Evolutionary conservation across 805 yeast genomes (phyloP).

Genomic region (Metschnikowia shivogae): DNA sequence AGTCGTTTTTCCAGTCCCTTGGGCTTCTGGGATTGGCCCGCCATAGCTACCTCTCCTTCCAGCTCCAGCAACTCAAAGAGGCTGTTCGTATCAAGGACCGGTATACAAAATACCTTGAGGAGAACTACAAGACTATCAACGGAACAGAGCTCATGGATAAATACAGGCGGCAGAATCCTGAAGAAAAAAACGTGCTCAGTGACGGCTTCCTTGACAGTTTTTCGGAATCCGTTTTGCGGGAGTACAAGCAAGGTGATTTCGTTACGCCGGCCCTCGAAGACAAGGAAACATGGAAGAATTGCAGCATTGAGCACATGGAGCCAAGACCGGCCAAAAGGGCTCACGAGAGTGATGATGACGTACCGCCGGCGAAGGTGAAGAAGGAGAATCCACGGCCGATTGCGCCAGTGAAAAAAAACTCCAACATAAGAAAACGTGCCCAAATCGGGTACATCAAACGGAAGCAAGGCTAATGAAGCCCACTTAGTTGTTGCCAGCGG

Average conservation of each 20-base stretch:
- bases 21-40: constrained; percentile 21
- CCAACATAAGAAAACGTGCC: not conserved
- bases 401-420: not conserved
- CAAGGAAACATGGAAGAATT: constrained; percentile 3
- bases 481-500: constrained; percentile 13
- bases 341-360: constrained; percentile 1
- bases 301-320: not conserved
- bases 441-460: constrained; percentile 2
- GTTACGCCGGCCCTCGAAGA: constrained; percentile 2
- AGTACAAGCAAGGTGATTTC: not conserved
- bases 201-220: constrained; percentile 1
- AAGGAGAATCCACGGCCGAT: not conserved
- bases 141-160: constrained; percentile 32
- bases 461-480: not conserved
- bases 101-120: constrained; percentile 29
- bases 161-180: constrained; percentile 20
- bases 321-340: not conserved
- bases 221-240: not conserved
- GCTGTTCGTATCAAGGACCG: constrained; percentile 26
- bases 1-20: constrained; percentile 19
- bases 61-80: constrained; percentile 19
- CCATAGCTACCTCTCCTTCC: constrained; percentile 18
- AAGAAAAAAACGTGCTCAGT: not conserved
- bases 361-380: not conserved
- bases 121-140: constrained; percentile 32